phyloP scores from a whole-genome alignment of 2,329 filamentous ascomycete species.

The Penicillium sp. region DNA sequence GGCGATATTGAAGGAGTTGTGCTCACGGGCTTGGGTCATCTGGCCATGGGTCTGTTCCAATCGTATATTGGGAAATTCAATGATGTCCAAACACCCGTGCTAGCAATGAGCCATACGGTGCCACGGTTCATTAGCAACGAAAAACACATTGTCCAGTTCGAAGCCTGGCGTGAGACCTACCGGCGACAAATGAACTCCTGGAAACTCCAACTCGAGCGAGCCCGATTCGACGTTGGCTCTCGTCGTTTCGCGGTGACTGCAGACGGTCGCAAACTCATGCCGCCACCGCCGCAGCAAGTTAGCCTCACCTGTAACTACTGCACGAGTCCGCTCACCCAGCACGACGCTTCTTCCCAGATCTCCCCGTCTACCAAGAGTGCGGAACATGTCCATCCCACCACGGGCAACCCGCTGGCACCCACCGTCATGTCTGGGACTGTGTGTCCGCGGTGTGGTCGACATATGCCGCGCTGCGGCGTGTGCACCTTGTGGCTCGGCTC shows the following conservation, averaged over 20 bases:
- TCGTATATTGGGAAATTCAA: constrained; percentile 59
- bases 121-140: constrained; percentile 57
- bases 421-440: constrained; percentile 48
- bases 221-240: constrained; percentile 58
- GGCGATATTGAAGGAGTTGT: constrained; percentile 62
- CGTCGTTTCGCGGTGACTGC: constrained; percentile 51
- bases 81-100: constrained; percentile 61
- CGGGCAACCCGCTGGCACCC: constrained; percentile 35
- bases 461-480: constrained; percentile 61
- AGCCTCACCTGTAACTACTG: constrained; percentile 61
- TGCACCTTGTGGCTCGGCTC: constrained; percentile 61
- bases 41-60: constrained; percentile 58
- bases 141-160: constrained; percentile 52
- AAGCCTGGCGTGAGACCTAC: constrained; percentile 61
- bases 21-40: constrained; percentile 58
- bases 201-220: constrained; percentile 59
- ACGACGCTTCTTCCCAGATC: constrained; percentile 34
- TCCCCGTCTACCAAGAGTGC: constrained; percentile 21
- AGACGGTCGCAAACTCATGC: constrained; percentile 49
- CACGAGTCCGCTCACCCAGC: constrained; percentile 53
- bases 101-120: constrained; percentile 58
- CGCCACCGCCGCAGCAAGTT: constrained; percentile 52
- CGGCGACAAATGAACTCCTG: constrained; percentile 59
- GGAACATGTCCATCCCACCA: constrained; percentile 35
- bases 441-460: constrained; percentile 60